Base-by-base conservation (phyloP, 1,284 basidiomycete genomes). In the Trichosporon sp. region DNA sequence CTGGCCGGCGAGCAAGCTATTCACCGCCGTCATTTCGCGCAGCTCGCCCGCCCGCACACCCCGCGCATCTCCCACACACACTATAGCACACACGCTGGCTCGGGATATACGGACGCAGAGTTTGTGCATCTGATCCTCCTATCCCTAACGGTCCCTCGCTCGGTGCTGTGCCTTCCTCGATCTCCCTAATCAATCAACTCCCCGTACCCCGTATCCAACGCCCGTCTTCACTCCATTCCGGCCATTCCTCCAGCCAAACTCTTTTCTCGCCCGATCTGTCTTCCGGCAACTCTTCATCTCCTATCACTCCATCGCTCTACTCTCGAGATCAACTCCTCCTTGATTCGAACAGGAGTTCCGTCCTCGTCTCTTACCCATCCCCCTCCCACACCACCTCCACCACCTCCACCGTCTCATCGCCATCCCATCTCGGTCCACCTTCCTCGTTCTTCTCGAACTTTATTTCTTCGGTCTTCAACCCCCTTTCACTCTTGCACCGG, bases 211-310 rank as follows among this genome's bases (percentile, higher is more conserved):
- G 59, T 63, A 16, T 37, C 59, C 59, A n/a, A 63, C 59, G 59
- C 59, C 31, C 31, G 31, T 35, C 59, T 21, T 35, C 56, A 61
- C 56, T 35, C 59, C 59, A 63, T 63, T 63, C 31, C 59, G 16
- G 14, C 56, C 56, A 35, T 63, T 63, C 32, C 59, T 63, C 59
- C 59, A 63, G 59, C 32, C 59, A 63, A 63, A 63, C 59, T 63
- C 59, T 63, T 32, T 35, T 63, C 31, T 63, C 16, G 59, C 14
- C 31, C 32, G 31, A 35, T 35, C 31, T 35, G 16, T 21, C 59
- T 37, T 37, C 37, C 59, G 32, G 59, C 59, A 35, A 35, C 59
- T 63, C 14, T 37, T 16, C 59, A 63, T 63, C 59, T n/a, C 59
- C 59, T 63, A 35, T 63, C 59, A n/a, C 31, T 63, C 31, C 59